Conservation (phyloP, 106 monocot species). For the Acorus gramineus region DNA sequence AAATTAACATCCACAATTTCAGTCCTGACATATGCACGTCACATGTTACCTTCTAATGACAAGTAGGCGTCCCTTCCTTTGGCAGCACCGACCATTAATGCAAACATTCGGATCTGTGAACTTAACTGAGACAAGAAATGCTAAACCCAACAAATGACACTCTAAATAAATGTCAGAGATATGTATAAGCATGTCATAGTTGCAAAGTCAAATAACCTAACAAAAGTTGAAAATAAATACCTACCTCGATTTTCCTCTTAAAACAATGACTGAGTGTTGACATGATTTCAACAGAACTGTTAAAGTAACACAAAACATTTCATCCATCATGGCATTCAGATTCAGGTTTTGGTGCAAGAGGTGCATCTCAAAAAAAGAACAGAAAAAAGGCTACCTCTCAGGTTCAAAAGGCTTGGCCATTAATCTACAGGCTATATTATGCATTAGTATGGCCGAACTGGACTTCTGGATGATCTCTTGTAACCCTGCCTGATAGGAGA, state of each 20-base stretch:
- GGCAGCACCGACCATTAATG: constrained; percentile 1
- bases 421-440: constrained; percentile 6
- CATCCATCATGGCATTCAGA: constrained; percentile 23
- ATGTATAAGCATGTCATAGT: too few relatives aligned
- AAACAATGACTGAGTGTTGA: constrained; percentile 19
- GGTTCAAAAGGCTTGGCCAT: constrained; percentile 18
- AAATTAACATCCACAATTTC: too few relatives aligned
- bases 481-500: constrained; percentile 54
- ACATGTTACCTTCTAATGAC: constrained; percentile 23
- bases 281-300: constrained; percentile 65
- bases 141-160: not conserved
- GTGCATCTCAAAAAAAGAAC: constrained; percentile 11
- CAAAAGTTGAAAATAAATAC: constrained; percentile 15
- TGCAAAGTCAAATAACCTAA: too few relatives aligned
- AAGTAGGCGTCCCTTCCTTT: constrained; percentile 5
- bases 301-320: constrained; percentile 49
- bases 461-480: constrained; percentile 41
- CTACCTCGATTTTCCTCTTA: constrained; percentile 60
- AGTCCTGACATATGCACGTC: not conserved
- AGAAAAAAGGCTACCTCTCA: constrained; percentile 68
- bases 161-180: not conserved
- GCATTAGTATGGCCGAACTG: constrained; percentile 29
- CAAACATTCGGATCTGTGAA: not conserved
- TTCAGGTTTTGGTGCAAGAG: constrained; percentile 22
- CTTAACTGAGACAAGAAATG: not conserved